Conservation (phyloP, 805 yeast genomes). For the Barnettozyma siamensis region DNA sequence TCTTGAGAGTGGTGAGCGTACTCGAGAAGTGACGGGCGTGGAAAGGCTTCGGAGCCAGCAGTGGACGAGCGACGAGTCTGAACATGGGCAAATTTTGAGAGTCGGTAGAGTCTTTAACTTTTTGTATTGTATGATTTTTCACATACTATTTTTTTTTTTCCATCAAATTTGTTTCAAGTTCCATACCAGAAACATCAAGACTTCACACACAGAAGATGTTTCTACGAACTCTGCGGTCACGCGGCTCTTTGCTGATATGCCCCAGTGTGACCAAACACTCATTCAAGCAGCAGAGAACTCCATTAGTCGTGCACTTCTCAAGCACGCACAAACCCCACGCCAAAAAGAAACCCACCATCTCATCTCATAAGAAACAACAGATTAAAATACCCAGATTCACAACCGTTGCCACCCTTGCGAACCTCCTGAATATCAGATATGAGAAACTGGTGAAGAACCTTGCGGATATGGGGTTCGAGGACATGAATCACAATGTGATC, state of each 20-base stretch:
- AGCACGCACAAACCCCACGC: neutral
- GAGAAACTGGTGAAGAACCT: slow-evolving; percentile 53
- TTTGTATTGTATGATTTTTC: neutral
- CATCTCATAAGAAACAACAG: slow-evolving; percentile 3
- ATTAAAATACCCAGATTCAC: slow-evolving; percentile 65
- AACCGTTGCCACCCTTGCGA: slow-evolving; percentile 74
- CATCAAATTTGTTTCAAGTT: too few species aligned
- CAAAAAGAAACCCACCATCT: slow-evolving; percentile 1
- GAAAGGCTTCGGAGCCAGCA: neutral
- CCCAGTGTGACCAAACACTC: too few species aligned
- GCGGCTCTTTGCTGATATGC: too few species aligned
- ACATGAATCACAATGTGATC: slow-evolving; percentile 63
- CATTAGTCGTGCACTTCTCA: too few species aligned
- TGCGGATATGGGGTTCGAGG: slow-evolving; percentile 67
- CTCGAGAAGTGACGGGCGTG: slow-evolving; percentile 2
- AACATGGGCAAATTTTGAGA: slow-evolving; percentile 1
- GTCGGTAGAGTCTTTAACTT: too few species aligned
- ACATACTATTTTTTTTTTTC: too few species aligned
- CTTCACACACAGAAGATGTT: too few species aligned
- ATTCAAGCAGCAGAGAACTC: too few species aligned
- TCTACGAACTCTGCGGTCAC: too few species aligned
- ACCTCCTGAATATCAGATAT: slow-evolving; percentile 60
- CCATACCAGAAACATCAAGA: too few species aligned
- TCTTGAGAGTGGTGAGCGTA: slow-evolving; percentile 11
- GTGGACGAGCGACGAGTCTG: slow-evolving; percentile 2